Percentiles rank a stretch among this genome's conserved stretches.
These are phyloP conservation scores for Amniculicola lignicola DNA, from an alignment of 495 filamentous ascomycete genomes.

Conservation along the genomic window DNA sequence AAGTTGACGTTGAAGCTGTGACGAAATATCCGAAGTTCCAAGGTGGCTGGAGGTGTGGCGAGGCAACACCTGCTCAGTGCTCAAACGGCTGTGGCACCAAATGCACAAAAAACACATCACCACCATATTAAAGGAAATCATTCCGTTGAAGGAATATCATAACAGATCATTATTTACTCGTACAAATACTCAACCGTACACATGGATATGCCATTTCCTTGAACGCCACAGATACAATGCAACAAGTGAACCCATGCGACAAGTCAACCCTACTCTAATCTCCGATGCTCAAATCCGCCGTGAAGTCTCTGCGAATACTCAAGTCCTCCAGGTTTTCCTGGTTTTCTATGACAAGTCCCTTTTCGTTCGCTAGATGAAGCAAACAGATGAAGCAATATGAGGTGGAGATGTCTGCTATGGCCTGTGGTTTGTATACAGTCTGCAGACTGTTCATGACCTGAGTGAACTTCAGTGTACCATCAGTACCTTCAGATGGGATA, in stretches of 20 bases:
- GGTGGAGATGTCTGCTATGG: constrained; percentile 92
- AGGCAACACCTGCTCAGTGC: too few species aligned
- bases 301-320: constrained; percentile 41
- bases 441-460: constrained; percentile 85
- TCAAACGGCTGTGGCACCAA: too few species aligned
- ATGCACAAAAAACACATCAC: too few species aligned
- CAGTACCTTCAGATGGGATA: constrained; percentile 35
- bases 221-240: too few species aligned
- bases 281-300: constrained; percentile 34
- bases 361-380: constrained; percentile 94
- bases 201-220: too few species aligned
- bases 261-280: too few species aligned
- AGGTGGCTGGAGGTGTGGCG: too few species aligned
- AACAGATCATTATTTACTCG: too few species aligned
- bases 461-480: constrained; percentile 73
- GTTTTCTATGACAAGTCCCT: constrained; percentile 69
- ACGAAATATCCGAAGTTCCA: background rate
- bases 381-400: constrained; percentile 96
- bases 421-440: constrained; percentile 74
- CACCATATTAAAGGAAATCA: too few species aligned
- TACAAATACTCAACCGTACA: too few species aligned
- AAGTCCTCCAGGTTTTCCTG: constrained; percentile 46
- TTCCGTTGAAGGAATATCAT: too few species aligned
- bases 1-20: background rate
- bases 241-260: too few species aligned